phyloP scores from a whole-genome alignment of 1,284 basidiomycete species.

The Leccinum pallidistipes region DNA sequence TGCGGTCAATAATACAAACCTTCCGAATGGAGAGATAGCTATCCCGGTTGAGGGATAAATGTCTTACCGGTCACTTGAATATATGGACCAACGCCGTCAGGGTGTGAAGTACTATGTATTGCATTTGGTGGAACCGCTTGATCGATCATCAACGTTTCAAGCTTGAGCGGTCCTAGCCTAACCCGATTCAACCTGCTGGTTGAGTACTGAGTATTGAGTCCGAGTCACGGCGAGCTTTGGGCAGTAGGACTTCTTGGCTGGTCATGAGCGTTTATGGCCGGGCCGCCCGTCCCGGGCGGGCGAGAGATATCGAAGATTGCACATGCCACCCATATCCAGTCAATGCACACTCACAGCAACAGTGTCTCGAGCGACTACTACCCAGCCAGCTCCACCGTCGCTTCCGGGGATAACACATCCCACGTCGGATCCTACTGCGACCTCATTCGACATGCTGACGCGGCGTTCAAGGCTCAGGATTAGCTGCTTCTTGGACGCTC shows the following conservation, averaged over 20 bases:
- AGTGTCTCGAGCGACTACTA: neutral
- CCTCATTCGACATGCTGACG: neutral
- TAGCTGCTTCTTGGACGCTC: neutral
- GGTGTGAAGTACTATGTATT: slow-evolving; percentile 2
- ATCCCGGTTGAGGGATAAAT: neutral
- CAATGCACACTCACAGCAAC: neutral
- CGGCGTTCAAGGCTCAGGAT: neutral
- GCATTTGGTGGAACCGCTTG: neutral
- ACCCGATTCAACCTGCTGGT: neutral
- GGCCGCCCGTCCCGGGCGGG: slow-evolving; percentile 14
- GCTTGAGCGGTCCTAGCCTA: neutral
- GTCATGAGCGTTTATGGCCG: neutral
- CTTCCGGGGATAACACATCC: neutral
- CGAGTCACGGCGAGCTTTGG: neutral
- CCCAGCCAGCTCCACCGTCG: neutral
- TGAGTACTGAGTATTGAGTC: neutral
- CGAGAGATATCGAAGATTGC: slow-evolving; percentile 7
- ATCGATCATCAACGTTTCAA: neutral
- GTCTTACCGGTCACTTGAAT: slow-evolving; percentile 1
- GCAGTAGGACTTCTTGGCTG: neutral
- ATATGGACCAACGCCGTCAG: neutral
- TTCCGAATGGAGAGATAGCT: slow-evolving; percentile 12
- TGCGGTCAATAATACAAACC: slow-evolving; percentile 10
- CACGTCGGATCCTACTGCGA: neutral
- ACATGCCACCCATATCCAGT: neutral